These are phyloP conservation scores for Crassisporium funariophilum DNA, from an alignment of 768 basidiomycete genomes.

Conservation along the genomic window DNA sequence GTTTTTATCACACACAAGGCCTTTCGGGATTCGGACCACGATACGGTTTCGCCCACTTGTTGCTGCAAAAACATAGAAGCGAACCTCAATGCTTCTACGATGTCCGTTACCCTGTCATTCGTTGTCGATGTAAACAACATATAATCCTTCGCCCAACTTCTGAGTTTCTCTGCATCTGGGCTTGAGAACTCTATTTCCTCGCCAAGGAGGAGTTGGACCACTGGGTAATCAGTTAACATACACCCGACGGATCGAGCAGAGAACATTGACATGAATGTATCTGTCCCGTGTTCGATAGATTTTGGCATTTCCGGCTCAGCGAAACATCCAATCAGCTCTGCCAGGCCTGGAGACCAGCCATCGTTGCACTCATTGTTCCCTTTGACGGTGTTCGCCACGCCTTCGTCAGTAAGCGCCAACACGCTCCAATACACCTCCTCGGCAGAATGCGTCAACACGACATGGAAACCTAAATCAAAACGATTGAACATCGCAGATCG, in stretches of 20 bases:
- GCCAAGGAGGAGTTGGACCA: constrained; percentile 3
- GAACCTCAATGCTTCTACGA: background rate
- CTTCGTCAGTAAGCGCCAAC: constrained; percentile 3
- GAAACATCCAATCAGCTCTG: constrained; percentile 6
- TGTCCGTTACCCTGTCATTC: background rate
- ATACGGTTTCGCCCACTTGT: background rate
- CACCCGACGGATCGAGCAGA: constrained; percentile 6
- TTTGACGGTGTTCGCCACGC: background rate
- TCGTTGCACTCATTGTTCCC: background rate
- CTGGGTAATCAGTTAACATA: background rate
- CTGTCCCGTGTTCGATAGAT: constrained; percentile 7
- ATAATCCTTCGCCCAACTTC: background rate
- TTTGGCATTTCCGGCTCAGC: constrained; percentile 8
- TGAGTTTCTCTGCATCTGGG: background rate
- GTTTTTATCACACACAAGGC: constrained; percentile 2
- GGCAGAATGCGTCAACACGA: constrained; percentile 1
- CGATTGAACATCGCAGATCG: constrained; percentile 10
- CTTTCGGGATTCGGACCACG: constrained; percentile 5
- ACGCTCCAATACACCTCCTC: constrained; percentile 2
- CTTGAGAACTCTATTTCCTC: constrained; percentile 3
- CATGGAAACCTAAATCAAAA: constrained; percentile 5
- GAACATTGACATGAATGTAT: constrained; percentile 4
- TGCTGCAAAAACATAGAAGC: background rate
- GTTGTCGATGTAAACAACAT: background rate
- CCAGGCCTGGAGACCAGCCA: constrained; percentile 6